Evolutionary conservation across 1,284 basidiomycete species (phyloP).

Genomic region (Pulveroboletus sp.): DNA sequence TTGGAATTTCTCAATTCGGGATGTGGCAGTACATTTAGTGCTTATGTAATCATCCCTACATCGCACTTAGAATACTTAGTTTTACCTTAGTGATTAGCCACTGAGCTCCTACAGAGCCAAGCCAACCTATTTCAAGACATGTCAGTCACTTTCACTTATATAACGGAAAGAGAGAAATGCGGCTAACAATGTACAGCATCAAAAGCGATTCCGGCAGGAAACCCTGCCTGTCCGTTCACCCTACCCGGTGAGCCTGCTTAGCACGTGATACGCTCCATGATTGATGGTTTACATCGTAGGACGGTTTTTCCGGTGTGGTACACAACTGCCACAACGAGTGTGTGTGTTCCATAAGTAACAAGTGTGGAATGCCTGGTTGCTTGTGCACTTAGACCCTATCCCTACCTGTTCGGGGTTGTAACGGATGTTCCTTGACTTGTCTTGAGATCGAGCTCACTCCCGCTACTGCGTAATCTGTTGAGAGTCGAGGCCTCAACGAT

Average conservation of each 20-base stretch:
- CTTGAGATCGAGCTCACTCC: too few relatives aligned
- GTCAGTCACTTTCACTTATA: neutral
- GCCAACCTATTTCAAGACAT: neutral
- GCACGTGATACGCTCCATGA: neutral
- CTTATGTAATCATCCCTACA: too few relatives aligned
- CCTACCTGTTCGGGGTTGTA: neutral
- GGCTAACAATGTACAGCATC: constrained; percentile 1
- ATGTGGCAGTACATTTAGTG: too few relatives aligned
- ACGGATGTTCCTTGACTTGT: constrained; percentile 1
- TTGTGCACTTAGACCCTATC: neutral
- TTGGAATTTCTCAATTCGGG: too few relatives aligned
- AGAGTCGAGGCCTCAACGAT: too few relatives aligned
- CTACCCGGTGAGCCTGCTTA: neutral
- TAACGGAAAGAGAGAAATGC: too few relatives aligned
- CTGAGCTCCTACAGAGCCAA: too few relatives aligned
- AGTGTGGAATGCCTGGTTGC: neutral
- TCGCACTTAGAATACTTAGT: too few relatives aligned
- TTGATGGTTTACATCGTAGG: neutral
- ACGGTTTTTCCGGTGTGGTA: too few relatives aligned
- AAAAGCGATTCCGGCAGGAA: neutral
- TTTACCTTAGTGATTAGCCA: too few relatives aligned
- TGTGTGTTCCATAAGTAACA: neutral
- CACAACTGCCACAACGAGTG: neutral
- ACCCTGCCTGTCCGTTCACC: neutral
- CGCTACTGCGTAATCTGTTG: too few relatives aligned